A percentile compares a stretch with the other conserved stretches of the same genome.
Conservation (phyloP, 1,284 basidiomycete genomes). For the Volvariella surrecta region DNA sequence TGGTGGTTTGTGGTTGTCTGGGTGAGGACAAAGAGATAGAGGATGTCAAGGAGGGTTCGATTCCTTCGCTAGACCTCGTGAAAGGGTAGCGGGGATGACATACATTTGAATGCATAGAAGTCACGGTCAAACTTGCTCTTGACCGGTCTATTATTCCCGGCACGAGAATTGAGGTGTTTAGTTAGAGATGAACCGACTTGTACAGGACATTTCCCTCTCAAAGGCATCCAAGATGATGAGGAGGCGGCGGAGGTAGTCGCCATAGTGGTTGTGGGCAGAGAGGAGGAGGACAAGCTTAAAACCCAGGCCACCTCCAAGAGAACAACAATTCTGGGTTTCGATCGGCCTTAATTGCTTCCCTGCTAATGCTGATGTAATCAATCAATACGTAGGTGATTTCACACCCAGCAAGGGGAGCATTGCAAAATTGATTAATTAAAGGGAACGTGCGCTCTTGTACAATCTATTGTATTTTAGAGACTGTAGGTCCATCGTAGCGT, state of each 20-base stretch:
- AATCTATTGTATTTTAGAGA: no score
- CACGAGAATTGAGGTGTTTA: constrained; percentile 50
- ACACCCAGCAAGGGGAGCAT: no score
- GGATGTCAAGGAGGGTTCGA: no score
- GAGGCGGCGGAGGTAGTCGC: constrained; percentile 28
- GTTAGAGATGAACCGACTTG: constrained; percentile 48
- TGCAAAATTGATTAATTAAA: no score
- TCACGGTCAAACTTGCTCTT: constrained; percentile 48
- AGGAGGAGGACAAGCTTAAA: not conserved
- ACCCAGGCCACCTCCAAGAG: not conserved
- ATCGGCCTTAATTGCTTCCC: constrained; percentile 2
- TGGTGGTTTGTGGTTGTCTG: constrained; percentile 69
- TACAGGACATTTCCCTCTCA: constrained; percentile 43
- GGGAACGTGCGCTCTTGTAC: no score
- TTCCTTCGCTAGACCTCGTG: not conserved
- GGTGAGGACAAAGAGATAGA: no score
- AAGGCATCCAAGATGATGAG: constrained; percentile 44
- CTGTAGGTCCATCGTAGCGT: no score
- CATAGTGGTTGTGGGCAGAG: constrained; percentile 25
- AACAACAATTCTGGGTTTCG: not conserved
- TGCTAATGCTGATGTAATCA: not conserved
- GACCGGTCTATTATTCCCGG: constrained; percentile 29
- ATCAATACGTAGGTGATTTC: no score
- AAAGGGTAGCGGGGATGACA: constrained; percentile 18
- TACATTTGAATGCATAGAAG: constrained; percentile 67